Conservation (phyloP, 148 eudicot genomes). For the Dysphania ambrosioides region DNA sequence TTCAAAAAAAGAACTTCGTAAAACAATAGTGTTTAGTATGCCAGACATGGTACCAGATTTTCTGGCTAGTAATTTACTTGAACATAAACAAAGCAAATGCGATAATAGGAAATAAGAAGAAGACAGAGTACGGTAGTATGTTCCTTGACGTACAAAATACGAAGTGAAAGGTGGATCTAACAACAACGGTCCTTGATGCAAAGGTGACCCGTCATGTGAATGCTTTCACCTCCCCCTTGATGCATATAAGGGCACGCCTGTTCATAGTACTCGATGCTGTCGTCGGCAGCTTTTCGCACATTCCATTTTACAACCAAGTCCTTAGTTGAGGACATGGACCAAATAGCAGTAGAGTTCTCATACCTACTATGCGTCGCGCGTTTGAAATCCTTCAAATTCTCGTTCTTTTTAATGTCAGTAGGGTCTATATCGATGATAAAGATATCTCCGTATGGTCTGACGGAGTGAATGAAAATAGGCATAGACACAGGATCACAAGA, state of each 20-base stretch:
- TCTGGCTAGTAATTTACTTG: too few species aligned
- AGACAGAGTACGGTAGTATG: too few species aligned
- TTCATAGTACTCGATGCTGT: background rate
- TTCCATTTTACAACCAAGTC: constrained; percentile 17
- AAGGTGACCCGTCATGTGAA: constrained; percentile 20
- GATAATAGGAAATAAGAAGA: too few species aligned
- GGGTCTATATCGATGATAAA: constrained; percentile 15
- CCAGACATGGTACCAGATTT: too few species aligned
- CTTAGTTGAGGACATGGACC: constrained; percentile 7
- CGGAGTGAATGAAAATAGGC: constrained; percentile 22
- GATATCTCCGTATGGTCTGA: constrained; percentile 28
- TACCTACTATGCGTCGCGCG: too few species aligned
- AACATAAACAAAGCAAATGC: too few species aligned
- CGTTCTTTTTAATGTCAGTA: constrained; percentile 20
- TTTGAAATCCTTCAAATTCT: too few species aligned
- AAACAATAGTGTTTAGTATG: too few species aligned
- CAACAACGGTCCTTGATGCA: constrained; percentile 6
- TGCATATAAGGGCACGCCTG: constrained; percentile 18
- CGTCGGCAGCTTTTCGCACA: constrained; percentile 10
- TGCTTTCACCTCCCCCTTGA: constrained; percentile 10
- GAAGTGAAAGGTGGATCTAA: too few species aligned
- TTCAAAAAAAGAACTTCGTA: too few species aligned
- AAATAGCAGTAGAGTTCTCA: constrained; percentile 9
- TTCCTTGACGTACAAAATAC: too few species aligned
- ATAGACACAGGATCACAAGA: constrained; percentile 26